Evolutionary conservation across 2,329 filamentous ascomycete genomes (phyloP), one percentile per base, ranked within the genome.

Genomic region (Hymenoscyphus linearis): DNA sequence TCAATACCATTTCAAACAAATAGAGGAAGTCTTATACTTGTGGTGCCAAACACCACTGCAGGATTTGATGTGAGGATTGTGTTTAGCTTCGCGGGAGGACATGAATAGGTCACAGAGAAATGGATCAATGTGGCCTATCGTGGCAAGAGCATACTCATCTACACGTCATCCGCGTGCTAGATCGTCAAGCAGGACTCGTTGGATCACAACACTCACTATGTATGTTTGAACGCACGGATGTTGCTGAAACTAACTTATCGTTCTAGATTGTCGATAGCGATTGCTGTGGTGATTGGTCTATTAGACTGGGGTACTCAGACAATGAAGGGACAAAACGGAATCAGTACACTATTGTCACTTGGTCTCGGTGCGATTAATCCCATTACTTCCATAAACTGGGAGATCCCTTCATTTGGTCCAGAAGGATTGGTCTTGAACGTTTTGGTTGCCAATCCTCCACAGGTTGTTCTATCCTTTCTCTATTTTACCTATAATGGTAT

Each of bases 401-500:
- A 9, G 18, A n/a, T 47, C 40, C 40, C 40, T 2, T 47, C 18
- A 2, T 22, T 10, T 18, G 40, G 40, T 22, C 9, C 18, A 10
- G 6, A 3, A 22, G 40, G 40, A 47, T 22, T 47, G 22, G 12
- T 47, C 12, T 25, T 22, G 40, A 47, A 47, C 12, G 40, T 47
- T 10, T 12, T 47, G 3, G 40, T 47, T 10, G 40, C 40, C 18
- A 47, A 56, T n/a, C 22, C 7, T 5, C 69, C 69, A 0, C 73
- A 75, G 50, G 36, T 73, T 2, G 6, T 70, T 0, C 50, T 74
- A 1, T 74, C 72, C 0, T 57, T 65, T 4, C 44, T 69, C 2
- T 74, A 74, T 52, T 68, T 74, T 36, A 56, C 68, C 12, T 68
- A 66, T 59, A 75, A 75, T 58, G 60, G 58, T 14, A 54, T 72